These are phyloP conservation scores for Nemania sp. DNA, from an alignment of 2,329 filamentous ascomycete species.

Conservation along the genomic window DNA sequence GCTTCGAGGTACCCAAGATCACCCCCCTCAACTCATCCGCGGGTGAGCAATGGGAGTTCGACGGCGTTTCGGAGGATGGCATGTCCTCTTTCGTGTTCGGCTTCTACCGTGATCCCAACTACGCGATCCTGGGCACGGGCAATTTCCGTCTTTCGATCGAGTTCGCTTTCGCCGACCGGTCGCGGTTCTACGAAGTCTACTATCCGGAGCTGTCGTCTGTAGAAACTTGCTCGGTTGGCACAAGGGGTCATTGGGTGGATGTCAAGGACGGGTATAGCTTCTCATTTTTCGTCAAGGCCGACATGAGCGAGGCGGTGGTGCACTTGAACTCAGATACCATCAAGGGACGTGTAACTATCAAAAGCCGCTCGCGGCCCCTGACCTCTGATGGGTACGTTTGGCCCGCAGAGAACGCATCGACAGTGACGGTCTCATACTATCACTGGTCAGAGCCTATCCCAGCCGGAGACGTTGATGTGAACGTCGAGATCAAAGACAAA, in stretches of 20 bases:
- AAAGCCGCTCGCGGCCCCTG: not conserved
- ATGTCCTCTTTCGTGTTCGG: slow-evolving; percentile 45
- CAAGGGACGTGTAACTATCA: slow-evolving; percentile 27
- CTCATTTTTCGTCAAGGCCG: slow-evolving; percentile 25
- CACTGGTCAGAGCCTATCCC: slow-evolving; percentile 37
- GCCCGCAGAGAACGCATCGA: slow-evolving; percentile 31
- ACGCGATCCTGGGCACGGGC: slow-evolving; percentile 46
- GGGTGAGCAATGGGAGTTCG: slow-evolving; percentile 51
- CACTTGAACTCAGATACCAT: slow-evolving; percentile 26
- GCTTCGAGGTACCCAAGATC: slow-evolving; percentile 38
- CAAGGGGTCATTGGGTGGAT: slow-evolving; percentile 28
- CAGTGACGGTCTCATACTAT: slow-evolving; percentile 28
- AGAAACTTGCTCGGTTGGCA: slow-evolving; percentile 38
- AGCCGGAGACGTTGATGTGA: slow-evolving; percentile 20
- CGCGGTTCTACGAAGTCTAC: slow-evolving; percentile 43
- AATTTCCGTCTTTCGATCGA: slow-evolving; percentile 47
- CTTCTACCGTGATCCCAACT: slow-evolving; percentile 50
- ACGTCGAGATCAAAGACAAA: slow-evolving; percentile 31
- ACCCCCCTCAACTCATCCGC: slow-evolving; percentile 44
- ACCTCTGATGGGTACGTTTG: slow-evolving; percentile 29
- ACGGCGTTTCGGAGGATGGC: slow-evolving; percentile 46
- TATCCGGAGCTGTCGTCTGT: slow-evolving; percentile 43
- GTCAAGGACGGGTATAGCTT: slow-evolving; percentile 27
- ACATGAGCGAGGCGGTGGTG: slow-evolving; percentile 30
- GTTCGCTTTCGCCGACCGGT: slow-evolving; percentile 42